Evolutionary conservation across 768 basidiomycete genomes (phyloP).

Genomic region (Boletus vermiculosoides): DNA sequence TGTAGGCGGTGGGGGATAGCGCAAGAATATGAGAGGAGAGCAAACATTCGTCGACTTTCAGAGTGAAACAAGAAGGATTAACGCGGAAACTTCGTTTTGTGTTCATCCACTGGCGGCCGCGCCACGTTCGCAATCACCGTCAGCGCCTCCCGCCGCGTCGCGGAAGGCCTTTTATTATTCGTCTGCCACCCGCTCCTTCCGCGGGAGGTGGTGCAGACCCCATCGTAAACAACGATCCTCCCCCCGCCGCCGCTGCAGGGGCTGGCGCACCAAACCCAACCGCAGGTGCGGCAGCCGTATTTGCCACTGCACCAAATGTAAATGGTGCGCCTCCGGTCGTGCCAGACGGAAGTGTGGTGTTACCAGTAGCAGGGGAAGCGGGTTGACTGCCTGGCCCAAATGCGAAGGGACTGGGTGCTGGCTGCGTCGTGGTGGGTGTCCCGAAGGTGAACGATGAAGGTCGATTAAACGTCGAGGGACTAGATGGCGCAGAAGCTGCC

Average conservation of each 20-base stretch:
- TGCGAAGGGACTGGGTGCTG: slow-evolving; percentile 38
- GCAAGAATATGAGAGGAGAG: slow-evolving; percentile 14
- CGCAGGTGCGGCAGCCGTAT: slow-evolving; percentile 37
- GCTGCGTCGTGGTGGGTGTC: slow-evolving; percentile 37
- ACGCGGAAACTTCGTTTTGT: slow-evolving; percentile 3
- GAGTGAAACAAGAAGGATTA: slow-evolving; percentile 7
- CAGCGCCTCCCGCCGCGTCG: slow-evolving; percentile 36
- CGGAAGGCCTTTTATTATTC: slow-evolving; percentile 60
- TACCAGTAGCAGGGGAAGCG: slow-evolving; percentile 51
- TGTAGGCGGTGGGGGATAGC: slow-evolving; percentile 17
- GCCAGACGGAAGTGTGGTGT: slow-evolving; percentile 30
- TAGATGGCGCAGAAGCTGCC: slow-evolving; percentile 49
- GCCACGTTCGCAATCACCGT: slow-evolving; percentile 9
- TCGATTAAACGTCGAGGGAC: slow-evolving; percentile 58
- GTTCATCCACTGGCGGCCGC: slow-evolving; percentile 16
- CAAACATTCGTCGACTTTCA: slow-evolving; percentile 12
- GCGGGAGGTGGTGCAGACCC: slow-evolving; percentile 50
- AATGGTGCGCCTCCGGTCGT: slow-evolving; percentile 31
- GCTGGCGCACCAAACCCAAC: slow-evolving; percentile 41
- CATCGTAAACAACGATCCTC: slow-evolving; percentile 53
- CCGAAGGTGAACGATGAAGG: slow-evolving; percentile 48
- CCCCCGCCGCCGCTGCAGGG: slow-evolving; percentile 31
- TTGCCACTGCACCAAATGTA: slow-evolving; percentile 38
- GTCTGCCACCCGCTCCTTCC: slow-evolving; percentile 37
- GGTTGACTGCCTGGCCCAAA: slow-evolving; percentile 57